A percentile compares a stretch with the other conserved stretches of the same genome.
Evolutionary conservation across 495 filamentous ascomycete species (phyloP).

Genomic region (Alectoria sarmentosa): DNA sequence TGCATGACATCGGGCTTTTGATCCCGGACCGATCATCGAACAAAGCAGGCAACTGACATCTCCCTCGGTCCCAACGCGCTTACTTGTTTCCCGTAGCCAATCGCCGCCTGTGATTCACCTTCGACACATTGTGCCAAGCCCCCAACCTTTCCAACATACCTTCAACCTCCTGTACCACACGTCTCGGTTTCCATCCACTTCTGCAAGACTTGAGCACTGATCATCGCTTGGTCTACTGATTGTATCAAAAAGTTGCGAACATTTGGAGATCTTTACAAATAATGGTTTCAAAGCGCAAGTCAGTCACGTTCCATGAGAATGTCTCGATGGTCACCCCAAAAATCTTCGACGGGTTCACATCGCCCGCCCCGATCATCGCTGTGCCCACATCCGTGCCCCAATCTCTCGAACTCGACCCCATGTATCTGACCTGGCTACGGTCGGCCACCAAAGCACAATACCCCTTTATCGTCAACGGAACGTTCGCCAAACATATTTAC

Average conservation of each 20-base stretch:
- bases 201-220: background rate
- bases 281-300: background rate
- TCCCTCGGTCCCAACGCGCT: background rate
- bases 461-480: background rate
- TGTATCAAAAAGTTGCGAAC: background rate
- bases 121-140: constrained; percentile 3
- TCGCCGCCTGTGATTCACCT: background rate
- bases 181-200: background rate
- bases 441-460: background rate
- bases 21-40: background rate
- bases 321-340: background rate
- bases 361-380: background rate
- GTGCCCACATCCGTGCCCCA: background rate
- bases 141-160: background rate
- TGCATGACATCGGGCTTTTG: background rate
- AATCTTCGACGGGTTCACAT: background rate
- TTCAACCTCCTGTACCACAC: background rate
- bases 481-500: background rate
- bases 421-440: background rate
- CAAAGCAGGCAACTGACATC: background rate
- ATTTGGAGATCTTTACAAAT: background rate
- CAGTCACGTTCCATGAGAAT: background rate
- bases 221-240: no score
- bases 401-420: background rate
- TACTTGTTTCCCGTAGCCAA: background rate